These are phyloP conservation scores for Magnolia kwangsiensis DNA, from an alignment of 164 flowering plant species.

Conservation along the genomic window DNA sequence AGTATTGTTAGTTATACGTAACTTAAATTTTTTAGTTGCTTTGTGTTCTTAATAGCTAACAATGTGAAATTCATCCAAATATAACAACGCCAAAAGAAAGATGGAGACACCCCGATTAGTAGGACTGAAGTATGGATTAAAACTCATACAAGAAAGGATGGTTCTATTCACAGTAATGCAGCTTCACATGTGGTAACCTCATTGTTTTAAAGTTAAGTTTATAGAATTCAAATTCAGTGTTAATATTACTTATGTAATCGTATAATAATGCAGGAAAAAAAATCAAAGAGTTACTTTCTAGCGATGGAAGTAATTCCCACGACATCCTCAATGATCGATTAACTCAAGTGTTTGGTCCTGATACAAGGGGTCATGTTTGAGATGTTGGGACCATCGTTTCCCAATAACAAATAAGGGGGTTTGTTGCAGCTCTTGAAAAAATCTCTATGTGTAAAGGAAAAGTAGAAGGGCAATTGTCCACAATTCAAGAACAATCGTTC, in stretches of 20 bases:
- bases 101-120: not conserved
- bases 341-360: not conserved
- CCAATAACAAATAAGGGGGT: too few relatives aligned
- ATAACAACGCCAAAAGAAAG: not conserved
- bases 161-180: not conserved
- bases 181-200: not conserved
- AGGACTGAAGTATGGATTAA: conserved; percentile 4
- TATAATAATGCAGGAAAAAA: conserved; percentile 2
- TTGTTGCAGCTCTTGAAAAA: not conserved
- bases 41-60: too few relatives aligned
- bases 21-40: not conserved
- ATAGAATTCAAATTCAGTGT: not conserved
- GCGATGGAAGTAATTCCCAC: not conserved
- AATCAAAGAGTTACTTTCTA: not conserved
- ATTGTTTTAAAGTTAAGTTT: not conserved
- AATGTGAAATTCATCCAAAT: not conserved
- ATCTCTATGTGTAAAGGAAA: not conserved
- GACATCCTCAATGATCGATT: conserved; percentile 1
- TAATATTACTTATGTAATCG: not conserved
- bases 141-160: conserved; percentile 3
- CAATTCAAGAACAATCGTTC: not conserved
- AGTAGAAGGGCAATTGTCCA: not conserved
- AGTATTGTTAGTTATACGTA: not conserved
- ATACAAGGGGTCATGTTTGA: not conserved
- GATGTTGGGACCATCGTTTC: not conserved